Conservation (phyloP, 352 stramenopile species). For the Phytophthora foliorum region DNA sequence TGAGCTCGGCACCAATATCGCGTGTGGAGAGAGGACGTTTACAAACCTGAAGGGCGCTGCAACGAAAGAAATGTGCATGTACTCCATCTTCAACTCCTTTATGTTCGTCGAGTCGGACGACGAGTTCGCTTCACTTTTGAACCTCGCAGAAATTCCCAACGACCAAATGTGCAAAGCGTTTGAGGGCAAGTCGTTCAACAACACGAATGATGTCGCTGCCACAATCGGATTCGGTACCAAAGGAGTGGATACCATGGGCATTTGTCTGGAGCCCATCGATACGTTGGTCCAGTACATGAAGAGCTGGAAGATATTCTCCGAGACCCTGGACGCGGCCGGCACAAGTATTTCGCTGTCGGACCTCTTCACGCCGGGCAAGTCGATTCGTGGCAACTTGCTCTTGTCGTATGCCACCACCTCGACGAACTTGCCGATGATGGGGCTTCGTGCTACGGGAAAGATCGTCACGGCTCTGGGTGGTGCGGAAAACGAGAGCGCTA, state of each 20-base stretch:
- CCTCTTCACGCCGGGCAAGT: constrained; percentile 53
- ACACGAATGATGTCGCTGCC: constrained; percentile 26
- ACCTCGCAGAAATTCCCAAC: constrained; percentile 54
- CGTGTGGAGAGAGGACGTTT: constrained; percentile 53
- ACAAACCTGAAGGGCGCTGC: constrained; percentile 28
- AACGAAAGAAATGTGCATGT: constrained; percentile 47
- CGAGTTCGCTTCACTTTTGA: neutral
- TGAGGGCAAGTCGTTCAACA: constrained; percentile 47
- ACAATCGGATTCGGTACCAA: constrained; percentile 45
- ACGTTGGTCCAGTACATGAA: constrained; percentile 44
- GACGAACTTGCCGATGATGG: constrained; percentile 40
- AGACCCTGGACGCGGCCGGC: constrained; percentile 12
- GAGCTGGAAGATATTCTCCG: constrained; percentile 43
- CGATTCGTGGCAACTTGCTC: constrained; percentile 34
- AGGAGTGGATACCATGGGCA: constrained; percentile 40
- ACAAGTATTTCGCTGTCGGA: constrained; percentile 39
- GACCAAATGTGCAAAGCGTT: constrained; percentile 60
- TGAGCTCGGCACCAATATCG: constrained; percentile 32
- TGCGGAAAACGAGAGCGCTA: no score
- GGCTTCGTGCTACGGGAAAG: constrained; percentile 21
- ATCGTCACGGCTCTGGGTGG: neutral
- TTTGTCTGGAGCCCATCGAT: constrained; percentile 56
- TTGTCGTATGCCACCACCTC: constrained; percentile 33
- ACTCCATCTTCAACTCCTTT: constrained; percentile 43
- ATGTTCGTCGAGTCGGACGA: constrained; percentile 8